phyloP scores from a whole-genome alignment of 352 stramenopile species.

The Phytophthora kernoviae region DNA sequence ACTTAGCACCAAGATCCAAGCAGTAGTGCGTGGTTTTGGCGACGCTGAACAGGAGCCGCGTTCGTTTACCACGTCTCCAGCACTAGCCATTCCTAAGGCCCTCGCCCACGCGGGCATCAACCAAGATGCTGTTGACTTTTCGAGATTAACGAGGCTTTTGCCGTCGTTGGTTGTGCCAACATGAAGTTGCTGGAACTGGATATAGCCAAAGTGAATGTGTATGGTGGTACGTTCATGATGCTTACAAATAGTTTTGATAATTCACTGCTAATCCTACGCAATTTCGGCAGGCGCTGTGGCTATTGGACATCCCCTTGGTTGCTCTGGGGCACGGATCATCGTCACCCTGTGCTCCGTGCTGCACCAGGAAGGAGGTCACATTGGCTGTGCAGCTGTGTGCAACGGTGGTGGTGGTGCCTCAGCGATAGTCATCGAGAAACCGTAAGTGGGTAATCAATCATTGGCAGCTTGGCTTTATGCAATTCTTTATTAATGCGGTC shows the following conservation, averaged over 20 bases:
- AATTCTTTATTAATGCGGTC: too few species aligned
- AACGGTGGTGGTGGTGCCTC: conserved; percentile 97
- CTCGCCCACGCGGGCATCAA: conserved; percentile 72
- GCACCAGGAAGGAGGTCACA: conserved; percentile 87
- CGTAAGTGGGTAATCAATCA: conserved; percentile 1
- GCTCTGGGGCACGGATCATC: conserved; percentile 89
- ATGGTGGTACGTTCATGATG: conserved; percentile 77
- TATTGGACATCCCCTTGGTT: conserved; percentile 71
- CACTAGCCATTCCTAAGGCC: conserved; percentile 92
- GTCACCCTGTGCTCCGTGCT: conserved; percentile 93
- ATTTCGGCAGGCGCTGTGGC: conserved; percentile 46
- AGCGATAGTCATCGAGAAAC: conserved; percentile 93
- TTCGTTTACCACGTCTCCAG: conserved; percentile 94
- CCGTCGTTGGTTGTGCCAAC: conserved; percentile 95
- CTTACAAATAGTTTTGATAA: not conserved
- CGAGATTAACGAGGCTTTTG: conserved; percentile 99
- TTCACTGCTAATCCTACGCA: not conserved
- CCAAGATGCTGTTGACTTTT: conserved; percentile 93
- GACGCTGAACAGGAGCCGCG: conserved; percentile 84
- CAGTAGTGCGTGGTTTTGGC: conserved; percentile 68
- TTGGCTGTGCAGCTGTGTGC: conserved; percentile 95
- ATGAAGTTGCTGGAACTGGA: conserved; percentile 91
- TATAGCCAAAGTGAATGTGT: conserved; percentile 91
- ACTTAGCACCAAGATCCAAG: conserved; percentile 56
- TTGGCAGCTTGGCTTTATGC: too few species aligned